Conservation (phyloP, 139 green algal species). For the Chlamydomonas schloesseri region DNA sequence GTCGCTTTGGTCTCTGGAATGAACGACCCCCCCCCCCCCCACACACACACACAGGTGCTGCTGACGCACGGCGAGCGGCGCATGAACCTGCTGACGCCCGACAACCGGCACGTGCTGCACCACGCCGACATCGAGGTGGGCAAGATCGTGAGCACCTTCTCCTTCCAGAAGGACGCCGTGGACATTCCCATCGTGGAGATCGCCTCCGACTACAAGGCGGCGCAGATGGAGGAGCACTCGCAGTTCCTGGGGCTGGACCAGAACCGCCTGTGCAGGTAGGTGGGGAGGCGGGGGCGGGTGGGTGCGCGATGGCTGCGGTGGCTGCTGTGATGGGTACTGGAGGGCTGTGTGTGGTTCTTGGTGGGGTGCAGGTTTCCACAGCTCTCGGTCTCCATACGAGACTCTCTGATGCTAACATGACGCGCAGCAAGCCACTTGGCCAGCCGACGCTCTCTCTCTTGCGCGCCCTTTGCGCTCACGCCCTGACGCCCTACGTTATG, state of each 20-base stretch:
- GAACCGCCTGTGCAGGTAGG: constrained; percentile 80
- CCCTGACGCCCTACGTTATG: no score
- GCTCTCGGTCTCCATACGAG: no score
- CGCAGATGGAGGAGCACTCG: constrained; percentile 77
- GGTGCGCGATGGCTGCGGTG: background rate
- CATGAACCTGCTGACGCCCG: constrained; percentile 92
- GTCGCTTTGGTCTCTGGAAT: no score
- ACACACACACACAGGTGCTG: constrained; percentile 52
- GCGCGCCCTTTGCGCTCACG: no score
- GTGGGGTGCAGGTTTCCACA: no score
- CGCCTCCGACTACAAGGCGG: constrained; percentile 79
- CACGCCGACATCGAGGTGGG: constrained; percentile 74
- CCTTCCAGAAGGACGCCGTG: constrained; percentile 90
- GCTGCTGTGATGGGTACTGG: background rate
- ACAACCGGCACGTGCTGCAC: constrained; percentile 64
- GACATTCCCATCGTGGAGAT: constrained; percentile 85
- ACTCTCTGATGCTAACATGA: no score
- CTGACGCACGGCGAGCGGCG: constrained; percentile 78
- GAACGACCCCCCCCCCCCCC: no score
- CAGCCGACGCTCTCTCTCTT: no score
- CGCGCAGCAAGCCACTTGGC: no score
- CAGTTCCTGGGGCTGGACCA: constrained; percentile 91
- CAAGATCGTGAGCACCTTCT: constrained; percentile 87
- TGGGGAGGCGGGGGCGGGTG: background rate
- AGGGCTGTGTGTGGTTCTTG: background rate